Percentiles rank a stretch among this genome's conserved stretches.
phyloP scores from a whole-genome alignment of 2,329 filamentous ascomycete genomes.

The Grosmannia clavigera region DNA sequence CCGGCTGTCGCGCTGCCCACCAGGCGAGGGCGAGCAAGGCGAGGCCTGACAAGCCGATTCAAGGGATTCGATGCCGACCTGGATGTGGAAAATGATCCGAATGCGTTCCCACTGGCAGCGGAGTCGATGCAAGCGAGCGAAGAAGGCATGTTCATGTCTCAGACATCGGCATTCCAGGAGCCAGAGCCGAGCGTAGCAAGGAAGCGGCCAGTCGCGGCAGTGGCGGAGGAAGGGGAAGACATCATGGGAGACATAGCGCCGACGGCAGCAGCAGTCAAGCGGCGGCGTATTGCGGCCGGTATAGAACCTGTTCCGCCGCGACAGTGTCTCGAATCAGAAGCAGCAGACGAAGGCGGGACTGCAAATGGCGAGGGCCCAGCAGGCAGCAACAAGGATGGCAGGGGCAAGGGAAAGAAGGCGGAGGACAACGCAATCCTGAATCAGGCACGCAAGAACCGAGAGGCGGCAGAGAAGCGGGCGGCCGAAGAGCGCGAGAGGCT shows the following conservation, averaged over 20 bases:
- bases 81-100: conserved; percentile 22
- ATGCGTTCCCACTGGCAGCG: neutral
- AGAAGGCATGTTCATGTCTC: conserved; percentile 44
- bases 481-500: conserved; percentile 40
- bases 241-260: conserved; percentile 64
- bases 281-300: conserved; percentile 53
- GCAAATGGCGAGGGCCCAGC: neutral
- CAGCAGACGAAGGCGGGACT: conserved; percentile 7
- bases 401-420: conserved; percentile 16
- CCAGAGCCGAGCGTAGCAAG: conserved; percentile 19
- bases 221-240: conserved; percentile 27
- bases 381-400: conserved; percentile 26
- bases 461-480: conserved; percentile 54
- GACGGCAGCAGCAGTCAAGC: conserved; percentile 65
- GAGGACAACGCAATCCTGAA: conserved; percentile 53
- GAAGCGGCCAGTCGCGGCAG: neutral
- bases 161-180: conserved; percentile 25
- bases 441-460: conserved; percentile 45
- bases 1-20: neutral
- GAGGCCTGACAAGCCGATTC: conserved; percentile 39
- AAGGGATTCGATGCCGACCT: conserved; percentile 52
- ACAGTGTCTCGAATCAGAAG: conserved; percentile 16
- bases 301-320: conserved; percentile 28
- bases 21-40: conserved; percentile 2
- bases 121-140: conserved; percentile 1